Evolutionary conservation across 2,329 filamentous ascomycete genomes (phyloP), one percentile per base, ranked within the genome.

Genomic region (Aspergillus tubingensis): DNA sequence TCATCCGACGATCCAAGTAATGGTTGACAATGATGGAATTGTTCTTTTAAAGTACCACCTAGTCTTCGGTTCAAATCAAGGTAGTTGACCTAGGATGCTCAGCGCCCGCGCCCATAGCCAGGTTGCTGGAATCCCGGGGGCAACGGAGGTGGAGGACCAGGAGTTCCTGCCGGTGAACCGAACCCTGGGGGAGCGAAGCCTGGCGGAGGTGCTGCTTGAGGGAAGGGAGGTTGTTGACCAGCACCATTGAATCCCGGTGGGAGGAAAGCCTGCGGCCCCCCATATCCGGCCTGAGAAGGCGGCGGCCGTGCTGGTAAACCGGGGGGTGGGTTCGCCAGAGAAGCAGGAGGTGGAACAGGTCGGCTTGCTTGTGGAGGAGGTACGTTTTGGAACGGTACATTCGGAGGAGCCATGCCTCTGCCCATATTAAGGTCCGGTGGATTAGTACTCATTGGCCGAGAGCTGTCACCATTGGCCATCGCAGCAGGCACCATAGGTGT

Each of bases 291-390:
- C 68, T 88, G 86, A 15, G 83, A 86, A 17, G 87, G 87, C 3
- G 89, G 89, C n/a, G 89, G 89, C 41, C 89, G 81, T 59, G 88
- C 87, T 41, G 89, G 89, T 25, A 88, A 73, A 27, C 83, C 84
- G 7, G 83, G 79, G 13, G 81, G 80, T 8, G 80, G 79, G 32
- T 77, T 78, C 44, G 74, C 71, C 47, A 82, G 69, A 52, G 82
- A 67, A 25, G 78, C 57, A 74, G 85, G 83, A 36, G 87, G 85
- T 51, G 86, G 85, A 13, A 85, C 82, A 13, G 88, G 82, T 30
- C 86, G 81, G 58, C 80, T 75, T 62, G 72, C 68, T 36, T 75
- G 70, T 47, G 75, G 77, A 65, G 78, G 76, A 61, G 79, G 74
- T 59, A 80, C 75, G 62, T 68, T 75, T 61, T 77, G 72, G 71